A percentile compares a stretch with the other conserved stretches of the same genome.
These are phyloP conservation scores for Silene vulgaris DNA, from an alignment of 179 eudicot genomes.

Conservation along the genomic window DNA sequence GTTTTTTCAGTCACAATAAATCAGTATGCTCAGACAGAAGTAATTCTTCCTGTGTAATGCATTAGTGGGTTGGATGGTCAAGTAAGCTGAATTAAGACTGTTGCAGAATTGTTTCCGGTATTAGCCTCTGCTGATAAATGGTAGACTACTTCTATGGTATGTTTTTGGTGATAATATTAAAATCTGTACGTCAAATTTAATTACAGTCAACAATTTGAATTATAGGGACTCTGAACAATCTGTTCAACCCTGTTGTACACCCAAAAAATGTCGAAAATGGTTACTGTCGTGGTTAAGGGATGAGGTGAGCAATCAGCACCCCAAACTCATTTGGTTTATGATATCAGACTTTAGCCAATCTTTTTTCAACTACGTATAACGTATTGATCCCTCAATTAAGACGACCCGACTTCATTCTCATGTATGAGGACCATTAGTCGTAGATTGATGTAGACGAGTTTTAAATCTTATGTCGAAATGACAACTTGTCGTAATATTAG, in stretches of 20 bases:
- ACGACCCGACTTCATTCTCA: no score
- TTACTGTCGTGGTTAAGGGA: no score
- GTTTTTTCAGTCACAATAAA: not conserved
- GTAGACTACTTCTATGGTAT: not conserved
- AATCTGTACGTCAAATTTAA: not conserved
- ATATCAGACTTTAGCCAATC: no score
- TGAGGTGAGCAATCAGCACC: no score
- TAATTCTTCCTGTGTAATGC: not conserved
- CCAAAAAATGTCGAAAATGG: no score
- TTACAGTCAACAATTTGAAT: no score
- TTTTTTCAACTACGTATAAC: no score
- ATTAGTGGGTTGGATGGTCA: not conserved
- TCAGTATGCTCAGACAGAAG: not conserved
- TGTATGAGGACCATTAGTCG: no score
- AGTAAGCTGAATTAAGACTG: not conserved
- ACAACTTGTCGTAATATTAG: not conserved
- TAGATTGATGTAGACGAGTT: not conserved
- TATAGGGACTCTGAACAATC: no score
- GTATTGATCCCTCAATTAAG: no score
- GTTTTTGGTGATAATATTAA: not conserved
- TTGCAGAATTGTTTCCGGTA: conserved; percentile 3
- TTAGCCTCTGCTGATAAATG: not conserved
- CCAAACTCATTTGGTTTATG: no score
- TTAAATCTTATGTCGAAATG: not conserved
- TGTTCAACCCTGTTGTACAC: no score